A percentile compares a stretch with the other conserved stretches of the same genome.
These are phyloP conservation scores for Simmondsia chinensis DNA, from an alignment of 148 eudicot species.

Conservation along the genomic window DNA sequence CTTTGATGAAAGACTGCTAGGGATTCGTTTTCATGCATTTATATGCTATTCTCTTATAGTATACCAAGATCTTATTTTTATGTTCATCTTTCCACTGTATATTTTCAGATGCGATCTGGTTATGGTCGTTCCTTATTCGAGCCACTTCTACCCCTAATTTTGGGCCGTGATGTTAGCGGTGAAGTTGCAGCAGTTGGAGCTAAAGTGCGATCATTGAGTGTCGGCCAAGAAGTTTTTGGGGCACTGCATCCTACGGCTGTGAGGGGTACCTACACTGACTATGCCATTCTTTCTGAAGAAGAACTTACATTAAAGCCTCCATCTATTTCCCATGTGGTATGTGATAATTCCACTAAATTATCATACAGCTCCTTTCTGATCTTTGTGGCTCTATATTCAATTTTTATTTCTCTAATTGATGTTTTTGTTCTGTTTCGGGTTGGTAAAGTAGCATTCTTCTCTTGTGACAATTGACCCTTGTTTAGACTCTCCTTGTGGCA, in stretches of 20 bases:
- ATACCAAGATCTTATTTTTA: slow-evolving; percentile 1
- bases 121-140: slow-evolving; percentile 88
- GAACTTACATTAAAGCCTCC: slow-evolving; percentile 59
- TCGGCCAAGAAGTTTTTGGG: slow-evolving; percentile 95
- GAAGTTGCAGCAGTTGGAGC: slow-evolving; percentile 82
- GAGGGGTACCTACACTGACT: slow-evolving; percentile 94
- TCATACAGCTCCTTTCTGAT: no score
- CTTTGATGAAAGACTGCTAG: no score
- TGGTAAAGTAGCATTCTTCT: no score
- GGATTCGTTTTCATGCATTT: not conserved
- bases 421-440: no score
- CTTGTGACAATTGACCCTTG: no score
- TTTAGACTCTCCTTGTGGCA: no score
- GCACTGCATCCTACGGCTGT: slow-evolving; percentile 95
- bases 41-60: not conserved
- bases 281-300: slow-evolving; percentile 81
- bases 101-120: slow-evolving; percentile 87
- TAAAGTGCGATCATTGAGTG: slow-evolving; percentile 48
- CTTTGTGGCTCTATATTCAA: no score
- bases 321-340: slow-evolving; percentile 72
- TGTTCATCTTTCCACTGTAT: slow-evolving; percentile 5
- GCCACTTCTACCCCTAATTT: slow-evolving; percentile 71
- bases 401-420: no score
- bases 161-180: slow-evolving; percentile 99
- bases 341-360: no score